A percentile compares a stretch with the other conserved stretches of the same genome.
Evolutionary conservation across 208 protist species (phyloP).

Genomic region (Borovskyia barvae): DNA sequence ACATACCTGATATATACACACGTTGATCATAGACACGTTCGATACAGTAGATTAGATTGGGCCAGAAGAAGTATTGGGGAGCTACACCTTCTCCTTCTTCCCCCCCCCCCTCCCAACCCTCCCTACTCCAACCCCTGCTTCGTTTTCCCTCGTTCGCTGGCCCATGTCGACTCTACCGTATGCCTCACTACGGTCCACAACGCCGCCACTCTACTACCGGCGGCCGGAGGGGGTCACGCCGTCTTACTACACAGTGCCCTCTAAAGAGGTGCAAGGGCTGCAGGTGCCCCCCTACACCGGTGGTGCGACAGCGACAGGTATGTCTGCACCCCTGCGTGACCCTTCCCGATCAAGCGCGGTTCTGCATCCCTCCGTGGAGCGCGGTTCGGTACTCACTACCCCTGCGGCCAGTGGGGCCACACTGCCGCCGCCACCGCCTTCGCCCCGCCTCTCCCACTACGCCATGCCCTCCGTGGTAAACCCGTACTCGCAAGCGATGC

Average conservation of each 20-base stretch:
- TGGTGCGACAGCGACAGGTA: background rate
- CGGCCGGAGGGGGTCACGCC: slow-evolving; percentile 43
- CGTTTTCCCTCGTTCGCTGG: slow-evolving; percentile 1
- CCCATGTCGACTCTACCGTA: slow-evolving; percentile 31
- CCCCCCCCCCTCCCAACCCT: background rate
- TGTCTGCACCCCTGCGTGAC: too few species aligned
- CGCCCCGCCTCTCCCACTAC: slow-evolving; percentile 28
- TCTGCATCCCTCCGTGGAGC: slow-evolving; percentile 7
- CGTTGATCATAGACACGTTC: too few species aligned
- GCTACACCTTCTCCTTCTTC: background rate
- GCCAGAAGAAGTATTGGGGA: too few species aligned
- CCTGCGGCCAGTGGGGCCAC: background rate
- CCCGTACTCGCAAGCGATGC: slow-evolving; percentile 17
- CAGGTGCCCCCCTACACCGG: slow-evolving; percentile 13
- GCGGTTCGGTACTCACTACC: slow-evolving; percentile 1
- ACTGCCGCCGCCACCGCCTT: slow-evolving; percentile 16
- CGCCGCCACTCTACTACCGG: slow-evolving; percentile 68
- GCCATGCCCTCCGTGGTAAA: slow-evolving; percentile 26
- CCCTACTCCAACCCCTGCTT: background rate
- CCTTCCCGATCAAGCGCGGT: slow-evolving; percentile 1
- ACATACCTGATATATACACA: too few species aligned
- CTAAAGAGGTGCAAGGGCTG: slow-evolving; percentile 12
- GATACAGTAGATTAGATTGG: too few species aligned
- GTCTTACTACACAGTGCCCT: slow-evolving; percentile 45
- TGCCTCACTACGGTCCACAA: slow-evolving; percentile 43